Conservation (phyloP, 2,329 filamentous ascomycete species). For the Colletotrichum chrysophilum region DNA sequence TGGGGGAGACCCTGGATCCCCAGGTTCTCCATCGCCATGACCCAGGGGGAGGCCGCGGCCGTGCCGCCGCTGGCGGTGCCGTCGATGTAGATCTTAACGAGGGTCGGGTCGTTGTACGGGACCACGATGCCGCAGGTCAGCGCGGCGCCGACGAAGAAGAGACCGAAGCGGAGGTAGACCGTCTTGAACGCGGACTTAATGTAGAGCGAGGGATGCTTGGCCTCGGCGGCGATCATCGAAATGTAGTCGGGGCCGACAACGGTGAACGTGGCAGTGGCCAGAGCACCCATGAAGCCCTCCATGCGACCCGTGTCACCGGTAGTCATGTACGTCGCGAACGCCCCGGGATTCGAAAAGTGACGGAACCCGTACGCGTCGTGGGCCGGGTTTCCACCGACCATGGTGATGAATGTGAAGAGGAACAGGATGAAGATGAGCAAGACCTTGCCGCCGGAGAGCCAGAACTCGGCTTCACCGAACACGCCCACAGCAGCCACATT, state of each 20-base stretch:
- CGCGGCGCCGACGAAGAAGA: conserved; percentile 60
- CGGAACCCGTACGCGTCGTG: conserved; percentile 28
- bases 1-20: conserved; percentile 65
- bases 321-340: conserved; percentile 17
- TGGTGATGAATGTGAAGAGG: conserved; percentile 58
- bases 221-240: conserved; percentile 70
- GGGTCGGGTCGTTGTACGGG: conserved; percentile 64
- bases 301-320: conserved; percentile 68
- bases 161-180: conserved; percentile 71
- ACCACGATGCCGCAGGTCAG: conserved; percentile 71
- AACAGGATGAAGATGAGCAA: conserved; percentile 66
- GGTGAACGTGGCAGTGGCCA: conserved; percentile 71
- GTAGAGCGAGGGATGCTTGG: conserved; percentile 64
- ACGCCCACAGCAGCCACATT: conserved; percentile 22
- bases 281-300: conserved; percentile 71
- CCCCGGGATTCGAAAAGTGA: conserved; percentile 21
- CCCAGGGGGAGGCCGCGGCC: conserved; percentile 59
- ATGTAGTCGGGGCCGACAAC: conserved; percentile 70
- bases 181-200: conserved; percentile 59
- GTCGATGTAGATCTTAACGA: conserved; percentile 59
- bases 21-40: conserved; percentile 67
- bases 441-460: conserved; percentile 60
- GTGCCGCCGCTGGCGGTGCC: conserved; percentile 52
- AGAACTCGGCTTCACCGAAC: conserved; percentile 64
- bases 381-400: conserved; percentile 32